These are phyloP conservation scores for Panellus pusillus DNA, from an alignment of 768 basidiomycete genomes.

Conservation along the genomic window DNA sequence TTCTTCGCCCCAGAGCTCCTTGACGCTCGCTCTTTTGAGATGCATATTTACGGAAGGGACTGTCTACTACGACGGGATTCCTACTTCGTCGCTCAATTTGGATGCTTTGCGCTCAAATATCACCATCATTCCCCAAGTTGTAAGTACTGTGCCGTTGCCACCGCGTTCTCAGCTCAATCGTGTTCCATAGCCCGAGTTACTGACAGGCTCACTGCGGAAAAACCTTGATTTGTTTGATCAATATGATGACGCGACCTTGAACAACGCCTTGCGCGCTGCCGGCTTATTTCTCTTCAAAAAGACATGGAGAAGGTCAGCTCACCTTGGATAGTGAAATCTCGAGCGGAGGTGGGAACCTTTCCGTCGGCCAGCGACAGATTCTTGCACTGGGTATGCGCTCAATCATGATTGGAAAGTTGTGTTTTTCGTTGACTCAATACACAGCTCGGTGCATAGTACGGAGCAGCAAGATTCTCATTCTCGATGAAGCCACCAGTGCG, in stretches of 20 bases:
- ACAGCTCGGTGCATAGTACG: slow-evolving; percentile 22
- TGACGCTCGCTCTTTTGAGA: slow-evolving; percentile 40
- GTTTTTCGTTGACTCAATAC: neutral
- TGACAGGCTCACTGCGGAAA: slow-evolving; percentile 43
- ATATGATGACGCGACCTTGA: slow-evolving; percentile 42
- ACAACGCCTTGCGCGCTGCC: slow-evolving; percentile 36
- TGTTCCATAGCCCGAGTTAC: slow-evolving; percentile 30
- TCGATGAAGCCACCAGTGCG: slow-evolving; percentile 15
- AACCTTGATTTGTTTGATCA: slow-evolving; percentile 51
- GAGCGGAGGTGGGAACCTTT: slow-evolving; percentile 33
- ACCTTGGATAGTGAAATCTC: slow-evolving; percentile 34
- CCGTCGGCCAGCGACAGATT: slow-evolving; percentile 50
- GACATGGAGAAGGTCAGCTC: slow-evolving; percentile 29
- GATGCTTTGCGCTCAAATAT: slow-evolving; percentile 44
- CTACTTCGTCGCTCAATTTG: slow-evolving; percentile 41
- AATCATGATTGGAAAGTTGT: neutral
- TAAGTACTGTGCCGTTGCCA: slow-evolving; percentile 19
- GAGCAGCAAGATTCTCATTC: slow-evolving; percentile 24
- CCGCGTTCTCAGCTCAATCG: neutral
- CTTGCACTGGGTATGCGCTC: slow-evolving; percentile 37
- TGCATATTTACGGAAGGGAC: slow-evolving; percentile 34
- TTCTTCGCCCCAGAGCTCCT: slow-evolving; percentile 31
- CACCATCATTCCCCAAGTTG: slow-evolving; percentile 44
- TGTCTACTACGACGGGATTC: slow-evolving; percentile 45
- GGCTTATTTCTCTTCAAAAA: slow-evolving; percentile 37